Evolutionary conservation across 805 yeast species (phyloP), one percentile per base, ranked within the genome.

Genomic region (Isabelozyma rhagii): DNA sequence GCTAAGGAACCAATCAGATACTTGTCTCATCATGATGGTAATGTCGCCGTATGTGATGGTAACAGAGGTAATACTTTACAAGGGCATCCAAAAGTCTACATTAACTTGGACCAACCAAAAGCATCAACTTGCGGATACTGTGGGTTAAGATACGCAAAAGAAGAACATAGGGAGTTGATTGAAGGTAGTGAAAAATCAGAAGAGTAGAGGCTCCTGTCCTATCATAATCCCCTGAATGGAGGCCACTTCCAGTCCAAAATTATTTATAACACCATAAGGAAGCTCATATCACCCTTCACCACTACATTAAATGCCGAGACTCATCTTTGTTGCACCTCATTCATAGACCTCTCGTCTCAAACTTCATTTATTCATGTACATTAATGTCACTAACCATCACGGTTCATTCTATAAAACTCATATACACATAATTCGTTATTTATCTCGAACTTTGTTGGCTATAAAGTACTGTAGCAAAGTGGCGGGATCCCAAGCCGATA

Each of bases 21-120:
- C 61, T 72, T 89, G 52, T 60, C 69, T 39, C 79, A 76, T 54
- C 60, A 57, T 43, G 78, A 73, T 31, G 74, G 72, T 15, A 77
- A 82, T 59, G 67, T 83, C 47, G 96, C 96, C 0, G 93, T 85
- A 14, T 89, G 96, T 66, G 89, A 87, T 59, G 96, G 96, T 39
- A 84, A 87, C 56, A 83, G 77, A 58, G 87, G 87, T 9, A 74
- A 72, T 51, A 74, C 77, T 17, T 82, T 81, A 60, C 87, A 83
- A 59, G 96, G 96, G 15, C 96, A 89, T 66, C 96, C 96, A 42
- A 86, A 85, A 66, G 82, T 89, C 18, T 89, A 71, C 66, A 88
- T 89, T 68, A 88, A 88, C 67, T 78, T 89, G 62, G 96, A 89
- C 66, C 83, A 82, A 63, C 86, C 89, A 40, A 81, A 83, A 52